phyloP scores from a whole-genome alignment of 2,329 filamentous ascomycete species.

The Colletotrichum tropicicola region DNA sequence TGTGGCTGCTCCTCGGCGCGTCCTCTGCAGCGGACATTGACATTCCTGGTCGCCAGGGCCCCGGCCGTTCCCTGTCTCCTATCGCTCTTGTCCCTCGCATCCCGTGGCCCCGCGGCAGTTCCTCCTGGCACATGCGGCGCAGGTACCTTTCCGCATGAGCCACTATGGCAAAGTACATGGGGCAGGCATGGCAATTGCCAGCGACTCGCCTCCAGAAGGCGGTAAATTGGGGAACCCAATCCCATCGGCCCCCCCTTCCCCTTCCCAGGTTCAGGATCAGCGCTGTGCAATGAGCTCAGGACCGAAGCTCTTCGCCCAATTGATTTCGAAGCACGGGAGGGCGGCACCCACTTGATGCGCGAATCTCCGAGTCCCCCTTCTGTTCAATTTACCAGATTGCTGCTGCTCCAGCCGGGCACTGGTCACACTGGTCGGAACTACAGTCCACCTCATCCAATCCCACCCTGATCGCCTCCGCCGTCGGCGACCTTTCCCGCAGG shows the following conservation, averaged over 20 bases:
- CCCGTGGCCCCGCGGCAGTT: conserved; percentile 4
- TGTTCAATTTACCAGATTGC: conserved; percentile 15
- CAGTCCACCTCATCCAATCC: background rate
- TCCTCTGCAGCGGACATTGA: conserved; percentile 12
- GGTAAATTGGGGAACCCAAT: too few relatives aligned
- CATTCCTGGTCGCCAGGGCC: background rate
- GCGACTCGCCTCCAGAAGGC: too few relatives aligned
- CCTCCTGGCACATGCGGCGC: background rate
- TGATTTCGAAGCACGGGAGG: background rate
- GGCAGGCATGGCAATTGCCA: background rate
- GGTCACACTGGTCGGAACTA: background rate
- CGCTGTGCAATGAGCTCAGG: background rate
- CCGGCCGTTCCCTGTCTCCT: background rate
- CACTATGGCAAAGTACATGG: background rate
- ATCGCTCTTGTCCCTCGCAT: background rate
- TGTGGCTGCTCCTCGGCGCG: conserved; percentile 3
- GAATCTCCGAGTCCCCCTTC: conserved; percentile 10
- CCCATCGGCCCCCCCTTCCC: background rate
- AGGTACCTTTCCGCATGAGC: background rate
- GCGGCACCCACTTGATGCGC: conserved; percentile 11
- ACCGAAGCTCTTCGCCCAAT: background rate
- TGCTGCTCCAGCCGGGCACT: background rate
- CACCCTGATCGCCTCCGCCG: background rate
- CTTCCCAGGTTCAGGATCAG: too few relatives aligned
- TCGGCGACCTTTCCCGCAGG: too few relatives aligned